Conservation (phyloP, 2,329 filamentous ascomycete genomes). For the Xylaria polymorpha region DNA sequence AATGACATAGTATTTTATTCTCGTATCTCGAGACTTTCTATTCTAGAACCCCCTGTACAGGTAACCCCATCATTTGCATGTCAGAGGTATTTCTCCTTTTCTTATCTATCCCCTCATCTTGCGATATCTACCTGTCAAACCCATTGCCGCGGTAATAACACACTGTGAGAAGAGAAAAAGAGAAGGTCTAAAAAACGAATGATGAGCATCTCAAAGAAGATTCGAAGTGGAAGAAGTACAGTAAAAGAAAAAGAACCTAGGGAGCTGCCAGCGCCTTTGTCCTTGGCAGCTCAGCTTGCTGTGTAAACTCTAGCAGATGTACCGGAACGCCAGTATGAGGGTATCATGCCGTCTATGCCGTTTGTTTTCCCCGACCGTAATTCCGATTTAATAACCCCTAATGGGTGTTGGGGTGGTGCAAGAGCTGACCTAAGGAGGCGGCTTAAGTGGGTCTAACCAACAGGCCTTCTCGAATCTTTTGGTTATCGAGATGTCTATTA, state of each 20-base stretch:
- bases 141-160: constrained; percentile 1
- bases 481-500: constrained; percentile 71
- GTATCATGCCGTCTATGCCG: constrained; percentile 6
- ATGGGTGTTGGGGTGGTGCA: background rate
- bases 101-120: constrained; percentile 6
- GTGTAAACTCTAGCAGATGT: background rate
- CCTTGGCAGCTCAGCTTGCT: background rate
- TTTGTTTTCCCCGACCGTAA: background rate
- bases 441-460: constrained; percentile 14
- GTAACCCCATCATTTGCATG: background rate
- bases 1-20: background rate
- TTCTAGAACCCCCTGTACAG: background rate
- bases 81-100: background rate
- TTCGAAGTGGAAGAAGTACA: background rate
- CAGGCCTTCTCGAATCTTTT: constrained; percentile 28
- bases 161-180: constrained; percentile 1
- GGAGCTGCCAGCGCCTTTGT: background rate
- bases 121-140: background rate
- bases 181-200: background rate
- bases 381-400: background rate
- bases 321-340: constrained; percentile 7
- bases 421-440: too few relatives aligned
- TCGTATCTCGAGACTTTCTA: background rate
- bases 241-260: background rate
- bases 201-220: background rate